These are phyloP conservation scores for sunflower (Helianthus annuus) DNA, from an alignment of 129 eudicot species.

Conservation along the genomic window DNA sequence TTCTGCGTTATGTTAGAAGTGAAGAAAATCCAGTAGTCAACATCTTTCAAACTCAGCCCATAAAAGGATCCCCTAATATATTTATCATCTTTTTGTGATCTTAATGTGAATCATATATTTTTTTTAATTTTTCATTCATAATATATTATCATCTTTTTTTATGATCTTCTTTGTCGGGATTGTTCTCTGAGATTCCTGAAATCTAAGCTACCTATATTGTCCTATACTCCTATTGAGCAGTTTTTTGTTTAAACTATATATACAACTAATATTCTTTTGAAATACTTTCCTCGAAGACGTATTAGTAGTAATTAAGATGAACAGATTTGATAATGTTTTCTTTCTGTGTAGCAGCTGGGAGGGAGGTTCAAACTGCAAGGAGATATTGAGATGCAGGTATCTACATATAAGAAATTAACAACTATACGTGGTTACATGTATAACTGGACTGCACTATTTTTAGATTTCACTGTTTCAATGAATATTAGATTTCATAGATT, in stretches of 20 bases:
- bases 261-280: background rate
- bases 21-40: too few species aligned
- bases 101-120: background rate
- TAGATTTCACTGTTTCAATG: slow-evolving; percentile 2
- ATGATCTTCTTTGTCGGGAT: background rate
- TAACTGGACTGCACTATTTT: background rate
- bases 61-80: too few species aligned
- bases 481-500: slow-evolving; percentile 6
- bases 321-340: slow-evolving; percentile 21
- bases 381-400: slow-evolving; percentile 83
- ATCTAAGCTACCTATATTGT: background rate
- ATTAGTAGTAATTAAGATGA: slow-evolving; percentile 2
- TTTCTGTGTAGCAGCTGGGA: slow-evolving; percentile 50
- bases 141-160: too few species aligned
- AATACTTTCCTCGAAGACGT: background rate
- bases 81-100: too few species aligned
- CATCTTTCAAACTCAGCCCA: background rate
- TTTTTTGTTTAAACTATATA: background rate
- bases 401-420: slow-evolving; percentile 9
- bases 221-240: background rate
- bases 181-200: background rate
- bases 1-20: too few species aligned
- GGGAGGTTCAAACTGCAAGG: slow-evolving; percentile 69
- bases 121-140: too few species aligned
- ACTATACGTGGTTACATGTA: slow-evolving; percentile 4